Conservation (phyloP, 805 yeast species). For the Barnettozyma wickerhamii region DNA sequence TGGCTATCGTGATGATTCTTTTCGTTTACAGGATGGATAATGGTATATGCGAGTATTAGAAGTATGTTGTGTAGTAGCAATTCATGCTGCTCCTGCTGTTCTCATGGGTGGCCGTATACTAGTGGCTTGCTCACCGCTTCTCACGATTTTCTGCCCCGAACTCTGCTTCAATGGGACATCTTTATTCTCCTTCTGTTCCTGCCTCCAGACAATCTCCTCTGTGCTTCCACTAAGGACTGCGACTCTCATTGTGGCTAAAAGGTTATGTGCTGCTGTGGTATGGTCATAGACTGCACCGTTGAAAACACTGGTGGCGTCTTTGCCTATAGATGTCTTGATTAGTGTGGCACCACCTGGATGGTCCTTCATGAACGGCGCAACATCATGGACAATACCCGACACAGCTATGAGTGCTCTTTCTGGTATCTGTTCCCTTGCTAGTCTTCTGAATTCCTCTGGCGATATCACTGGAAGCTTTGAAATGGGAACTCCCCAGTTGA, state of each 20-base stretch:
- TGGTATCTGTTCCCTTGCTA: constrained; percentile 39
- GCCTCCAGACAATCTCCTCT: constrained; percentile 80
- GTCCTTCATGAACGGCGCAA: constrained; percentile 83
- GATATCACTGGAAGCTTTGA: constrained; percentile 74
- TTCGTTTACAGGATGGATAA: not conserved
- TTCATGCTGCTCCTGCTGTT: constrained; percentile 57
- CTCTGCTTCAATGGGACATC: constrained; percentile 53
- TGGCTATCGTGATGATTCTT: too few relatives aligned
- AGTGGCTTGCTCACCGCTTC: constrained; percentile 60
- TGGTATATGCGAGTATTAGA: not conserved
- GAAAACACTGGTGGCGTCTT: constrained; percentile 91
- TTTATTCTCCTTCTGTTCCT: constrained; percentile 62
- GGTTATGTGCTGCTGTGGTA: constrained; percentile 88
- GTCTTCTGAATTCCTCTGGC: constrained; percentile 43
- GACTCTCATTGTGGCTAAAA: constrained; percentile 89
- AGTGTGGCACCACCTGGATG: constrained; percentile 93
- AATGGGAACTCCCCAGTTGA: constrained; percentile 94
- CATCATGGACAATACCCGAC: constrained; percentile 89
- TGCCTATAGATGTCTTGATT: constrained; percentile 77
- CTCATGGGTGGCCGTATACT: constrained; percentile 39
- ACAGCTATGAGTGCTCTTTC: constrained; percentile 69
- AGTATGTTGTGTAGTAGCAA: not conserved
- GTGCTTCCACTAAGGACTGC: constrained; percentile 80
- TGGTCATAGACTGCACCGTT: constrained; percentile 94
- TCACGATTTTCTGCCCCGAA: constrained; percentile 49